These are phyloP conservation scores for Dactylellina parvicollis DNA, from an alignment of 2,329 filamentous ascomycete species.

Conservation along the genomic window DNA sequence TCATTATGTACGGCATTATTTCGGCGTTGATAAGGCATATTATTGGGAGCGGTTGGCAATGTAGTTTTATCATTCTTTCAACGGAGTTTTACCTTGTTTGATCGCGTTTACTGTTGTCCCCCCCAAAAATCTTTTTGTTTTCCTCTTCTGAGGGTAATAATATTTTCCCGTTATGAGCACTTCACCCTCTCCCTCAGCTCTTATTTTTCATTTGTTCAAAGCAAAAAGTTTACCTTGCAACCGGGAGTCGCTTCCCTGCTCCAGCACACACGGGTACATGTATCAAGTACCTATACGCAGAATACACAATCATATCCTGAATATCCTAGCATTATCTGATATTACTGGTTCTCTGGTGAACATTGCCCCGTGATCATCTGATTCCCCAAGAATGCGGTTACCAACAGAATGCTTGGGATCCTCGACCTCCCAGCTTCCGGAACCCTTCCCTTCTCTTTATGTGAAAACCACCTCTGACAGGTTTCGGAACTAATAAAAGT, in stretches of 20 bases:
- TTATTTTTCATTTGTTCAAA: slow-evolving; percentile 21
- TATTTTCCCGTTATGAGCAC: slow-evolving; percentile 7
- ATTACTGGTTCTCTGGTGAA: slow-evolving; percentile 37
- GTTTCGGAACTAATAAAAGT: slow-evolving; percentile 46
- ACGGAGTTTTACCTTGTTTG: slow-evolving; percentile 19
- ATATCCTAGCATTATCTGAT: slow-evolving; percentile 32
- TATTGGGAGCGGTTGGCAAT: slow-evolving; percentile 36
- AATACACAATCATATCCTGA: slow-evolving; percentile 27
- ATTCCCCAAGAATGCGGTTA: slow-evolving; percentile 24
- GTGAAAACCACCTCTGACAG: slow-evolving; percentile 27
- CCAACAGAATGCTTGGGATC: slow-evolving; percentile 1
- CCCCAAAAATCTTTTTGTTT: slow-evolving; percentile 11
- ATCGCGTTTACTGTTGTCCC: slow-evolving; percentile 5
- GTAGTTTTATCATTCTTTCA: slow-evolving; percentile 39
- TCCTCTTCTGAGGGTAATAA: slow-evolving; percentile 13
- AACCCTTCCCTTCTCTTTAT: slow-evolving; percentile 21
- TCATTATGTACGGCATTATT: slow-evolving; percentile 43
- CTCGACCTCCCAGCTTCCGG: slow-evolving; percentile 6
- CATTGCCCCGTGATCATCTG: slow-evolving; percentile 31
- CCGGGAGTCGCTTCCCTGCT: not conserved
- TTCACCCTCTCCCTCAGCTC: slow-evolving; percentile 7
- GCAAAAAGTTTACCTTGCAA: slow-evolving; percentile 20
- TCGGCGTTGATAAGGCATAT: slow-evolving; percentile 45
- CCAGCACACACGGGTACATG: slow-evolving; percentile 16
- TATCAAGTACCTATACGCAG: slow-evolving; percentile 8